Base-by-base conservation (phyloP, 352 stramenopile species). In the Phytophthora europaea region DNA sequence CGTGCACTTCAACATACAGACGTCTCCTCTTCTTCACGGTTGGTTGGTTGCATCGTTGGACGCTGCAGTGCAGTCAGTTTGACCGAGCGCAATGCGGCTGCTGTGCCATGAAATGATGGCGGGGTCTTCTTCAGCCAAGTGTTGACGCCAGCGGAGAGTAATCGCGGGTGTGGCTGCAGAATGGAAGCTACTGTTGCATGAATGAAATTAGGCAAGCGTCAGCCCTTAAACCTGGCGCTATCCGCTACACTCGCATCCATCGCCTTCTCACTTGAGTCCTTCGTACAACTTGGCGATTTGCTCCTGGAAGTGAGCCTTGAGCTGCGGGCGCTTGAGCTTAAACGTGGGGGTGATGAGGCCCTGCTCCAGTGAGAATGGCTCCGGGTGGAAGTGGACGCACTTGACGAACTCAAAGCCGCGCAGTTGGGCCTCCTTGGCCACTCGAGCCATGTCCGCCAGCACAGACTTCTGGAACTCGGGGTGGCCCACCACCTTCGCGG, bases 301-400 rank as follows among this genome's bases (percentile, higher is more conserved):
- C 28, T 62, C 6, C 61, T 91, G 67, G 70, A 91, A 90, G 55
- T 75, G 76, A 26, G 45, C 64, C 70, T 88, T 90, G 38, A 89
- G 76, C 50, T 89, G 82, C 28, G 78, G 78, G 4, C 97, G 81
- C 78, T 99, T 99, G 73, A 99, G 85, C 76, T 99, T 99, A 78
- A 98, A 98, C 4, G 96, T 99, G n/a, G 95, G 94, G 10, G 96
- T 99, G 53, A 98, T 85, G 18, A 98, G 80, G 33, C 83, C 91
- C 63, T 96, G 96, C 15, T 98, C 95, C 40, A 96, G 84, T 1
- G 80, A 88, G 74, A 98, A 99, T 8, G 84, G 73, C 23, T 97
- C 85, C 0, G 83, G 65, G 73, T 97, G 83, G 48, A 98, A 86
- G 73, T 97, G 78, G 20, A 98, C 72, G 23, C 77, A 85, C 69